phyloP scores from a whole-genome alignment of 345 rosid species.

The Streptanthus diversifolius region DNA sequence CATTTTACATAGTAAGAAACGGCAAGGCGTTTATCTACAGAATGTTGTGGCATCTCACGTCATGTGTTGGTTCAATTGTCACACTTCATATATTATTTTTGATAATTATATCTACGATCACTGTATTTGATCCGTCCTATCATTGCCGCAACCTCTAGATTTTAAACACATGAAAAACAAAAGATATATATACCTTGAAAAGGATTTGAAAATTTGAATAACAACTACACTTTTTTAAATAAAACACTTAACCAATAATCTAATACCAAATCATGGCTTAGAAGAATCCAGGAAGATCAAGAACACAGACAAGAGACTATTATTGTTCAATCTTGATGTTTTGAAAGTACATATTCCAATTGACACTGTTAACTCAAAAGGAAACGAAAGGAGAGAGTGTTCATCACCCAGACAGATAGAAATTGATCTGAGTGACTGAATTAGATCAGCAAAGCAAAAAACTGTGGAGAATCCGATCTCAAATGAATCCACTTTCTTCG shows the following conservation, averaged over 20 bases:
- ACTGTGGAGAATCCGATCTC: constrained; percentile 6
- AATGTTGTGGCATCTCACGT: not conserved
- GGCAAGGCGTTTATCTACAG: not conserved
- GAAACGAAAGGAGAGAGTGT: not conserved
- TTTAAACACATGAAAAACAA: no score
- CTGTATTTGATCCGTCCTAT: no score
- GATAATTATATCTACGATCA: no score
- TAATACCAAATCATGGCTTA: not conserved
- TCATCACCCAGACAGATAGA: not conserved
- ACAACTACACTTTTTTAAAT: not conserved
- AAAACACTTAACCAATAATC: not conserved
- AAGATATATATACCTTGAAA: no score
- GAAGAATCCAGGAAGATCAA: not conserved
- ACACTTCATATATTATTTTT: no score
- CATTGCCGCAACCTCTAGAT: no score
- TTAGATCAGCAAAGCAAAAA: constrained; percentile 18
- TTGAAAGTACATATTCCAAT: not conserved
- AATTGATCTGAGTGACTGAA: constrained; percentile 6
- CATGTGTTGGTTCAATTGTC: not conserved
- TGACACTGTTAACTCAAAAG: not conserved
- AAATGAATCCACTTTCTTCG: constrained; percentile 5
- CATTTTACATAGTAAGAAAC: constrained; percentile 16
- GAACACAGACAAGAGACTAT: not conserved
- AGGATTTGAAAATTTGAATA: not conserved
- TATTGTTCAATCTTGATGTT: constrained; percentile 1